phyloP scores from a whole-genome alignment of 2,329 filamentous ascomycete species.

The Lecanosticta acicola region DNA sequence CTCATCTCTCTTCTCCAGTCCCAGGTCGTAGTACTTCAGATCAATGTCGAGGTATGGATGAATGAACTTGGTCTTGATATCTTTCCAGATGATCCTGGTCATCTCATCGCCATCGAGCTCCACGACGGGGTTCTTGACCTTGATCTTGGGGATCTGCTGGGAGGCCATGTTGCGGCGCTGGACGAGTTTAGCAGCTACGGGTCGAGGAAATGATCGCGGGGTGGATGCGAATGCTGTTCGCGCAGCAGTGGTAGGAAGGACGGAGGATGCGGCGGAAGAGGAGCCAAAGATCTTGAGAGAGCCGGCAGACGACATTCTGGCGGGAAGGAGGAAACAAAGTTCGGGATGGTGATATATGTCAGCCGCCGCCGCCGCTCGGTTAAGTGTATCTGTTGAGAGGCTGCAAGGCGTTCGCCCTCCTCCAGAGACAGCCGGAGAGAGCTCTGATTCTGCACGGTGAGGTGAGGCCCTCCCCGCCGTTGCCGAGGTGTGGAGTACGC shows the following conservation, averaged over 20 bases:
- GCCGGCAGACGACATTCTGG: background rate
- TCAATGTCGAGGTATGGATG: conserved; percentile 93
- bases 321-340: background rate
- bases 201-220: conserved; percentile 27
- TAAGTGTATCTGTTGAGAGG: no score
- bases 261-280: conserved; percentile 3
- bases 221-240: conserved; percentile 15
- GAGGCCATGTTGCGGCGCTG: conserved; percentile 36
- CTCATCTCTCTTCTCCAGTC: conserved; percentile 89
- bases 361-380: no score
- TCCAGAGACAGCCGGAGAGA: no score
- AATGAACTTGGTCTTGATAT: conserved; percentile 99
- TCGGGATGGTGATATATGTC: no score
- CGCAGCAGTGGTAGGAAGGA: background rate
- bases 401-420: no score
- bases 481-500: no score
- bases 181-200: conserved; percentile 30
- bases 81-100: conserved; percentile 98
- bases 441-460: no score
- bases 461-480: no score
- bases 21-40: conserved; percentile 63
- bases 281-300: conserved; percentile 1
- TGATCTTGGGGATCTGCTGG: conserved; percentile 69
- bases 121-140: conserved; percentile 98
- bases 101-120: conserved; percentile 94